Evolutionary conservation across 176 grass and related monocot species (phyloP).

Genomic region (Leersia perrieri): DNA sequence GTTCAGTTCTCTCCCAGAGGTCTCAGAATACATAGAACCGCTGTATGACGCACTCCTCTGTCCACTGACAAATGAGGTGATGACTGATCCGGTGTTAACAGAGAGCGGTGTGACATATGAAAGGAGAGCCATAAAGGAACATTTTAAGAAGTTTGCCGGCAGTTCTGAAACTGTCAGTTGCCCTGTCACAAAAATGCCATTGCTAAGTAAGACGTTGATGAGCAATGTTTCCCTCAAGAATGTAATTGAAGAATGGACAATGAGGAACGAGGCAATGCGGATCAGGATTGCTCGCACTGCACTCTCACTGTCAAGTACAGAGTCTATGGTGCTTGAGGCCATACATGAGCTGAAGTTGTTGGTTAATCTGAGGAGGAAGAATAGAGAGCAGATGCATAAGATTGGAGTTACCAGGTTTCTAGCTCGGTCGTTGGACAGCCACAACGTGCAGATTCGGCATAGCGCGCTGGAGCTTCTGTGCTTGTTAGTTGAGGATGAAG

Average conservation of each 20-base stretch:
- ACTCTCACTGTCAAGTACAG: conserved; percentile 43
- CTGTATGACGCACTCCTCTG: conserved; percentile 80
- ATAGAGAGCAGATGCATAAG: conserved; percentile 70
- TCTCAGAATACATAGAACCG: conserved; percentile 65
- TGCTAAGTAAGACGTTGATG: conserved; percentile 57
- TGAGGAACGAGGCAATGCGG: conserved; percentile 65
- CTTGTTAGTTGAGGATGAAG: conserved; percentile 66
- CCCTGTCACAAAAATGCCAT: conserved; percentile 53
- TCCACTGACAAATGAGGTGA: conserved; percentile 73
- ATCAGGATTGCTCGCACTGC: conserved; percentile 61
- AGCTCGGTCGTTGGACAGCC: conserved; percentile 52
- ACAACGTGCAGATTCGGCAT: conserved; percentile 42
- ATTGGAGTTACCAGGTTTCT: conserved; percentile 71
- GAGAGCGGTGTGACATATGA: conserved; percentile 80
- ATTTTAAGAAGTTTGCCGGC: conserved; percentile 50
- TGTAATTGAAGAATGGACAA: conserved; percentile 72
- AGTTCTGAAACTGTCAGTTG: conserved; percentile 51
- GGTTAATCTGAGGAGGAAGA: conserved; percentile 40
- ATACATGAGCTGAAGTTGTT: conserved; percentile 65
- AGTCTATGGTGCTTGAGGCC: conserved; percentile 63
- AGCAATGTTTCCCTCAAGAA: conserved; percentile 69
- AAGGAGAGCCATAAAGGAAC: conserved; percentile 65
- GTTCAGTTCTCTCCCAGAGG: conserved; percentile 38
- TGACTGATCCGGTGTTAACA: conserved; percentile 72
- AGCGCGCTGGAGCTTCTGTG: conserved; percentile 61